Base-by-base conservation (phyloP, 257 asterid genomes). In the Petrea volubilis region DNA sequence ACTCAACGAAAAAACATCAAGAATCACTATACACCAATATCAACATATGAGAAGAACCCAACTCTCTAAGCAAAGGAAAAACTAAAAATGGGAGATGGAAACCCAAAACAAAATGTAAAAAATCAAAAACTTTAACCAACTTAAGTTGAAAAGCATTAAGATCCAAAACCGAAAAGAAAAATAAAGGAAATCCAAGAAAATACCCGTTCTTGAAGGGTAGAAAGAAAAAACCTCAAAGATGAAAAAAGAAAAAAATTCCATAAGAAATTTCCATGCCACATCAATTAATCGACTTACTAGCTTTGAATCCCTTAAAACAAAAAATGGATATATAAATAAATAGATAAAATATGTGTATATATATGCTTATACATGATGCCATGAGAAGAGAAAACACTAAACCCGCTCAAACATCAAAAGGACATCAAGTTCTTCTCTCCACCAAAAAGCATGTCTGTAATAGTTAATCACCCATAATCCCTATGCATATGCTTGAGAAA, bases 371-470 rank as follows among this genome's bases (percentile, higher is more conserved):
- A n/a, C n/a, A 38, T 7, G 47, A 62, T 51, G 75, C 59, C 27
- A 38, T 20, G 71, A 20, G 58, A 73, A 55, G 74, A 82, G 78
- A 81, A 81, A 78, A 86, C 59, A 81, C 79, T 85, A 84, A 88
- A 89, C 93, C 88, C 91, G 83, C 93, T 83, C 86, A 81, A 82
- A 71, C 88, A 85, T 85, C 83, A 81, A 85, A 75, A 81, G 75
- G 87, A 88, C 83, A 85, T 85, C 96, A 73, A 85, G 85, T 81
- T 88, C 67, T n/a, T 71, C 86, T 64, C 86, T 52, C 86, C 81
- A 64, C 83, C 80, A 78, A 74, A 83, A 83, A 83, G 84, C 72
- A 77, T 71, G 77, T 70, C 74, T 70, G 73, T 70, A n/a, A 73
- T 66, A 55, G 72, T 75, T 71, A 67, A 44, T 31, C 31, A 15